Conservation (phyloP, 176 grass and related monocot genomes). For the Rhynchospora breviuscula region DNA sequence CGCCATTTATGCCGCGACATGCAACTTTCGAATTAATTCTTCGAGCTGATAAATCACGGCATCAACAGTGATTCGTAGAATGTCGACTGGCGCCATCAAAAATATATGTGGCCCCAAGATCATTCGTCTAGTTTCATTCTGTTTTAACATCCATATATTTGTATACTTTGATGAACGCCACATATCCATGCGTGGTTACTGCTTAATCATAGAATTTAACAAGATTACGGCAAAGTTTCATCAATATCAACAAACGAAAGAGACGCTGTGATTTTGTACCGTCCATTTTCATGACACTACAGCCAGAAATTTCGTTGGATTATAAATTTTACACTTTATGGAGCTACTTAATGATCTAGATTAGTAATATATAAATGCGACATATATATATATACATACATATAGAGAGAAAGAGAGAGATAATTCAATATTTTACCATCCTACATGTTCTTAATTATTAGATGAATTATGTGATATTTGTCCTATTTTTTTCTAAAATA, state of each 20-base stretch:
- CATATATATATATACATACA: too few relatives aligned
- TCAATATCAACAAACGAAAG: not conserved
- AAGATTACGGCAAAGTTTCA: not conserved
- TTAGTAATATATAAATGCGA: not conserved
- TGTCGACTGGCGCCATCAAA: conserved; percentile 24
- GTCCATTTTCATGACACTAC: not conserved
- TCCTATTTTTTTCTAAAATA: not conserved
- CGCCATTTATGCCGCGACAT: conserved; percentile 49
- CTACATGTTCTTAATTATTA: not conserved
- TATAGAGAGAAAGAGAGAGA: too few relatives aligned
- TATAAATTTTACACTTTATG: not conserved
- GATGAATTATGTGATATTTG: too few relatives aligned
- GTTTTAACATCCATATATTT: conserved; percentile 11
- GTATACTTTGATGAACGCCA: conserved; percentile 14
- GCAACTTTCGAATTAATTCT: conserved; percentile 63
- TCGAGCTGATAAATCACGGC: conserved; percentile 44
- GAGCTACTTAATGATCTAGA: not conserved
- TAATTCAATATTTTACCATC: not conserved
- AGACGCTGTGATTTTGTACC: not conserved
- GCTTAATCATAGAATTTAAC: not conserved
- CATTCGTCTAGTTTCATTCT: not conserved
- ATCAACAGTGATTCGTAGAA: conserved; percentile 42
- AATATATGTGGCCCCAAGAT: conserved; percentile 25
- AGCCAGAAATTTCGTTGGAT: not conserved
- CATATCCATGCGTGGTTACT: not conserved